Percentiles rank a stretch among this genome's conserved stretches.
phyloP scores from a whole-genome alignment of 2,329 filamentous ascomycete genomes.

The Teratosphaeriaceae sp. region DNA sequence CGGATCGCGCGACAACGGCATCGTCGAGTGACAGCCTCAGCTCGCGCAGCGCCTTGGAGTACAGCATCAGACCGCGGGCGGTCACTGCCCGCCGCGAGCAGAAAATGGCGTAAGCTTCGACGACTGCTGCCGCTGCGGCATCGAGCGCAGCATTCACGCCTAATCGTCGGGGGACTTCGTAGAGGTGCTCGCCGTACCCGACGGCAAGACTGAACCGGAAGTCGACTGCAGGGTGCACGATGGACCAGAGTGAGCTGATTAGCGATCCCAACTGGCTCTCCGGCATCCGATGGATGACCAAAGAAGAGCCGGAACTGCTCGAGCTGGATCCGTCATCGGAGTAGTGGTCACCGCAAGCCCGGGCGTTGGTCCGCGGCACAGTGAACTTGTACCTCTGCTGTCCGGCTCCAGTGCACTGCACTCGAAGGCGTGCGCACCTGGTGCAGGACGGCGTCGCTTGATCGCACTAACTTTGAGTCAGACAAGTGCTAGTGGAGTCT shows the following conservation, averaged over 20 bases:
- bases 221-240: slow-evolving; percentile 5
- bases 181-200: slow-evolving; percentile 9
- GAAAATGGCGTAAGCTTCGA: slow-evolving; percentile 5
- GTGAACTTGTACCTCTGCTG: slow-evolving; percentile 13
- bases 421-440: slow-evolving; percentile 10
- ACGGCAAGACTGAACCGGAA: slow-evolving; percentile 6
- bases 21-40: slow-evolving; percentile 6
- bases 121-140: slow-evolving; percentile 10
- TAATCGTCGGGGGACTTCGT: slow-evolving; percentile 5
- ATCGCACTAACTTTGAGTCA: slow-evolving; percentile 8
- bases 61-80: slow-evolving; percentile 4
- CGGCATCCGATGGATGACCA: background rate
- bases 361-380: background rate
- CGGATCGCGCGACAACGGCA: background rate
- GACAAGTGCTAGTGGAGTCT: background rate
- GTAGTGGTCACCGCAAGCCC: background rate
- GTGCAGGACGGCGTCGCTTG: slow-evolving; percentile 9
- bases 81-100: slow-evolving; percentile 2
- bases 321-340: too few species aligned
- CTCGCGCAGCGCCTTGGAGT: slow-evolving; percentile 5
- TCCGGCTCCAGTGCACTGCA: slow-evolving; percentile 10
- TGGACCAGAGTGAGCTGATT: background rate
- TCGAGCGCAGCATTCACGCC: slow-evolving; percentile 10
- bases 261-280: background rate
- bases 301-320: too few species aligned